Conservation (phyloP, 2,329 filamentous ascomycete genomes). For the Zymoseptoria brevis region DNA sequence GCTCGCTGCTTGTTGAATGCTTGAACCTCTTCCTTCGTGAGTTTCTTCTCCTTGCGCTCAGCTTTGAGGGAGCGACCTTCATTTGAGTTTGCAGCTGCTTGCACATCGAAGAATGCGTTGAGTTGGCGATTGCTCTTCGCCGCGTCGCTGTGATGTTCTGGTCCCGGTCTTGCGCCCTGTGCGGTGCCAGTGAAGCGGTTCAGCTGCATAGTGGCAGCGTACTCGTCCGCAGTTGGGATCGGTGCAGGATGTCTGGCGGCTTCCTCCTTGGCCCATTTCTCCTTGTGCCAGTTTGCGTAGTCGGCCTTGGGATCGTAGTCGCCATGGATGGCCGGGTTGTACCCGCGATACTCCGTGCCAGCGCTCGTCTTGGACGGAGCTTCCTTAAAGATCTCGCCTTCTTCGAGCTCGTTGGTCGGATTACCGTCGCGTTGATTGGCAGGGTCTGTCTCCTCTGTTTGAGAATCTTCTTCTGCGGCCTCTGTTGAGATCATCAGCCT, state of each 20-base stretch:
- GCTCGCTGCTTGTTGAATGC: conserved; percentile 83
- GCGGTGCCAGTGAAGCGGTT: conserved; percentile 85
- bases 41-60: conserved; percentile 76
- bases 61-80: conserved; percentile 86
- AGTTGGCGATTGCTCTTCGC: conserved; percentile 82
- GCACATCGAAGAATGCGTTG: conserved; percentile 92
- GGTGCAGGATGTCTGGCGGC: conserved; percentile 29
- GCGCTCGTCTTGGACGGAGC: neutral
- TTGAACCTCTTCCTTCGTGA: conserved; percentile 79
- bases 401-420: neutral
- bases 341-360: conserved; percentile 45
- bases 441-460: neutral
- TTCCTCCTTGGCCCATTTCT: conserved; percentile 29
- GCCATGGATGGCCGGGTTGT: conserved; percentile 93
- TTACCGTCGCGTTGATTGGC: neutral
- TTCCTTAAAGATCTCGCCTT: neutral
- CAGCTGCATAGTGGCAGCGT: conserved; percentile 67
- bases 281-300: conserved; percentile 55
- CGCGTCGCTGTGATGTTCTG: conserved; percentile 76
- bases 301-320: conserved; percentile 94
- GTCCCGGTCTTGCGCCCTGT: conserved; percentile 58
- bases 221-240: conserved; percentile 36
- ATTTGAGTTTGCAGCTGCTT: conserved; percentile 80
- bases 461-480: neutral
- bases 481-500: neutral